These are phyloP conservation scores for Helianthus annuus DNA, from an alignment of 129 eudicot genomes.

Conservation along the genomic window DNA sequence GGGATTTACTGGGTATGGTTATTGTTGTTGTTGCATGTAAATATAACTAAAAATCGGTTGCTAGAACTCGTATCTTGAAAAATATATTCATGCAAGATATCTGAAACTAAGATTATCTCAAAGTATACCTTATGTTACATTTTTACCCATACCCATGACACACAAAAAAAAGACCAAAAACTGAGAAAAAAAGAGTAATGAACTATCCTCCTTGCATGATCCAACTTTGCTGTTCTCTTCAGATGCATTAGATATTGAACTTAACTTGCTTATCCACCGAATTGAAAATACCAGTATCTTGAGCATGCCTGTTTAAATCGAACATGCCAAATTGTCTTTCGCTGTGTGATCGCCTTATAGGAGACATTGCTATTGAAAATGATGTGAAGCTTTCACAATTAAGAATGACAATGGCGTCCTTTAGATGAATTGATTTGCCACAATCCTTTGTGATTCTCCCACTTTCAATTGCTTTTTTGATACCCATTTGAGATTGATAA, in stretches of 20 bases:
- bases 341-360: conserved; percentile 27
- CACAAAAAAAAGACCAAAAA: neutral
- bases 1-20: too few species aligned
- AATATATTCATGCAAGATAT: too few species aligned
- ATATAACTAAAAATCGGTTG: too few species aligned
- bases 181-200: too few species aligned
- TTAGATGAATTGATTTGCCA: conserved; percentile 40
- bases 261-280: conserved; percentile 69
- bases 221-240: too few species aligned
- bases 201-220: too few species aligned
- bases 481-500: conserved; percentile 46
- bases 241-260: conserved; percentile 31
- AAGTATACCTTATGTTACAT: neutral
- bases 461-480: conserved; percentile 55
- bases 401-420: conserved; percentile 75
- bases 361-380: conserved; percentile 53
- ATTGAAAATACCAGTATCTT: conserved; percentile 50
- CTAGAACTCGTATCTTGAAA: neutral
- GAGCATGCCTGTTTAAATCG: conserved; percentile 56
- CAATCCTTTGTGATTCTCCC: conserved; percentile 42
- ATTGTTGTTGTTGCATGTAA: too few species aligned
- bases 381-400: conserved; percentile 53
- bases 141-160: conserved; percentile 2
- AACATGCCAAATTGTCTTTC: conserved; percentile 27
- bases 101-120: conserved; percentile 7